These are phyloP conservation scores for Basipetospora chlamydospora DNA, from an alignment of 2,329 filamentous ascomycete genomes.

Conservation along the genomic window DNA sequence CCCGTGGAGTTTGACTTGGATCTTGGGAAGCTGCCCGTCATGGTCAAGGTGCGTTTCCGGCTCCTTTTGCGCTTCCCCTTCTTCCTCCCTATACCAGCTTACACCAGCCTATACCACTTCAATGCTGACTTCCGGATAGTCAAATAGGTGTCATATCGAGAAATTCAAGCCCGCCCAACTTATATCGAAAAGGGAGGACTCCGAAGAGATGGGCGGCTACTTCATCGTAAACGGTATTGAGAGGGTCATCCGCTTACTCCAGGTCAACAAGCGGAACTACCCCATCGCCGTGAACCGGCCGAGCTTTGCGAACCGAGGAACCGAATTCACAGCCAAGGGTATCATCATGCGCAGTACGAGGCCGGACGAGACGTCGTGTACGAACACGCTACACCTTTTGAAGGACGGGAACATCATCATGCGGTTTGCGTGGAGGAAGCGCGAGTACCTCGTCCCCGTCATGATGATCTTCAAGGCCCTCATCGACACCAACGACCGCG, in stretches of 20 bases:
- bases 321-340: slow-evolving; percentile 81
- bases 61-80: too few species aligned
- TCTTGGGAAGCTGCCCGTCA: slow-evolving; percentile 78
- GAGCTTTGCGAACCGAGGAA: slow-evolving; percentile 77
- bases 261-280: slow-evolving; percentile 98
- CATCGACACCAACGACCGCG: slow-evolving; percentile 84
- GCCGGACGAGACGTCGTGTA: slow-evolving; percentile 95
- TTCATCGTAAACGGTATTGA: slow-evolving; percentile 97
- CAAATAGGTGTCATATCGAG: slow-evolving; percentile 81
- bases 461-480: slow-evolving; percentile 87
- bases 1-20: slow-evolving; percentile 72
- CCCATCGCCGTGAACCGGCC: slow-evolving; percentile 95
- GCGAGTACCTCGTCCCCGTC: slow-evolving; percentile 88
- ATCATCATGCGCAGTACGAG: slow-evolving; percentile 91
- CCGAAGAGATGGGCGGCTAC: slow-evolving; percentile 90
- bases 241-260: slow-evolving; percentile 96
- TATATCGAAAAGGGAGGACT: slow-evolving; percentile 81
- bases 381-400: slow-evolving; percentile 83
- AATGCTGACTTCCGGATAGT: too few species aligned
- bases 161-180: slow-evolving; percentile 70
- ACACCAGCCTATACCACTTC: too few species aligned
- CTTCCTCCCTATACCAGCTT: too few species aligned
- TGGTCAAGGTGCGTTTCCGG: slow-evolving; percentile 59
- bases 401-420: slow-evolving; percentile 87
- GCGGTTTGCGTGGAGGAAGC: slow-evolving; percentile 90